These are phyloP conservation scores for Claviceps sp. DNA, from an alignment of 2,329 filamentous ascomycete species.

Conservation along the genomic window DNA sequence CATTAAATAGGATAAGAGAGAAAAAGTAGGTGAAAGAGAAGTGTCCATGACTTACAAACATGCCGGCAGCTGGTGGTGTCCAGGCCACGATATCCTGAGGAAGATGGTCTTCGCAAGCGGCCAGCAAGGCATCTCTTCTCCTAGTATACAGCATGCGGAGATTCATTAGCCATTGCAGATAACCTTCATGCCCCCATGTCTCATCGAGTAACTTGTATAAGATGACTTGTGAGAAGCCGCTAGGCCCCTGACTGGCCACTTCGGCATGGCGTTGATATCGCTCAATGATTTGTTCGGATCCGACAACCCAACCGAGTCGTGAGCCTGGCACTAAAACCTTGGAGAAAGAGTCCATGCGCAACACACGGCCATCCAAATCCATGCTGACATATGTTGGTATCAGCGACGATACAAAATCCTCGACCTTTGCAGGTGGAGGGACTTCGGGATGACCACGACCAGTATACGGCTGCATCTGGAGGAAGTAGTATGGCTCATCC, in stretches of 20 bases:
- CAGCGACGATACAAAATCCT: conserved; percentile 54
- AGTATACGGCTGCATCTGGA: conserved; percentile 72
- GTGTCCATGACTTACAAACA: conserved; percentile 58
- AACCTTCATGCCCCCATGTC: conserved; percentile 85
- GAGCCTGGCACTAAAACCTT: conserved; percentile 80
- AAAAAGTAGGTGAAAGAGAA: not conserved
- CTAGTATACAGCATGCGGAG: conserved; percentile 69
- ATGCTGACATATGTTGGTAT: conserved; percentile 62
- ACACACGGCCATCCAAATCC: conserved; percentile 74
- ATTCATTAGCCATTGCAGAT: conserved; percentile 77
- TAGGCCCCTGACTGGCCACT: conserved; percentile 71
- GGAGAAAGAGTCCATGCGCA: conserved; percentile 86
- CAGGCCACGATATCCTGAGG: conserved; percentile 65
- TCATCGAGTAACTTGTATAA: conserved; percentile 86
- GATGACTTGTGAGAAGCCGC: conserved; percentile 70
- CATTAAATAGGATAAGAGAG: not conserved
- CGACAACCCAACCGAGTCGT: conserved; percentile 80
- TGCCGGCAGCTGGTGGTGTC: conserved; percentile 70
- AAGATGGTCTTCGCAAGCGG: conserved; percentile 66
- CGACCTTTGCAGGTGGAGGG: conserved; percentile 45
- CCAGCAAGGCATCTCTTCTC: conserved; percentile 62
- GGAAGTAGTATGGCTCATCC: conserved; percentile 90
- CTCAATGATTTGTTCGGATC: conserved; percentile 70
- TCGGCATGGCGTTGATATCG: conserved; percentile 74
- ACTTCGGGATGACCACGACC: conserved; percentile 35